phyloP scores from a whole-genome alignment of 441 rosid genomes.

The Gossypium davidsonii region DNA sequence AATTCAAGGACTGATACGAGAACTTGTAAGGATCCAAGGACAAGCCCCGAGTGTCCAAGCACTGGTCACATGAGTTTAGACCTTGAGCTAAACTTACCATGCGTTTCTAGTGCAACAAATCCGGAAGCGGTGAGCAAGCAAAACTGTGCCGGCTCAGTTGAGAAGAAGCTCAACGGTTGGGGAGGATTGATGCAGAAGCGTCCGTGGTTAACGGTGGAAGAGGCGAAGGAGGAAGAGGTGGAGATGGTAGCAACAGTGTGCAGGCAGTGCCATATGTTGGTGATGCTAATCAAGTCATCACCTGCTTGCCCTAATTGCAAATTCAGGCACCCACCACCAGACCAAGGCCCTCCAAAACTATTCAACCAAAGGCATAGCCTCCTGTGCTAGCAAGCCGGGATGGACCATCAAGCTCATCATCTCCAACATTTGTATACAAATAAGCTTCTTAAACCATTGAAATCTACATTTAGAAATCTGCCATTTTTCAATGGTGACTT shows the following conservation, averaged over 20 bases:
- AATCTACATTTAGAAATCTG: neutral
- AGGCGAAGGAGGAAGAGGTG: constrained; percentile 27
- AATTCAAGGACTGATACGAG: constrained; percentile 51
- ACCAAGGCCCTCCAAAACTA: constrained; percentile 40
- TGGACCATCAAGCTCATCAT: neutral
- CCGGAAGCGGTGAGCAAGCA: constrained; percentile 14
- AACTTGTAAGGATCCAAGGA: constrained; percentile 51
- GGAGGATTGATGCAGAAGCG: constrained; percentile 26
- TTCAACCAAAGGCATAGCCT: constrained; percentile 51
- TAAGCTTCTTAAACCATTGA: neutral
- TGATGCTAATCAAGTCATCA: constrained; percentile 67
- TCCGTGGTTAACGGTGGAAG: constrained; percentile 47
- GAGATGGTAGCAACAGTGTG: constrained; percentile 81
- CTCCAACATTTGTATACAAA: neutral
- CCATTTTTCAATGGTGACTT: too few relatives aligned
- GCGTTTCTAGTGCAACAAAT: constrained; percentile 31
- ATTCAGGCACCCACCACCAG: constrained; percentile 63
- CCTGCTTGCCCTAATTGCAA: constrained; percentile 90
- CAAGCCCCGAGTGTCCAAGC: constrained; percentile 26
- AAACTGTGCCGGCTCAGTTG: constrained; percentile 14
- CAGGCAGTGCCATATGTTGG: constrained; percentile 72
- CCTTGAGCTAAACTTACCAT: constrained; percentile 69
- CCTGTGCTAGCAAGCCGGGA: constrained; percentile 32
- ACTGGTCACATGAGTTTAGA: constrained; percentile 51
- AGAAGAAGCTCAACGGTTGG: constrained; percentile 14